Base-by-base conservation (phyloP, 1,139 yeast genomes). In the Taphrina populina region DNA sequence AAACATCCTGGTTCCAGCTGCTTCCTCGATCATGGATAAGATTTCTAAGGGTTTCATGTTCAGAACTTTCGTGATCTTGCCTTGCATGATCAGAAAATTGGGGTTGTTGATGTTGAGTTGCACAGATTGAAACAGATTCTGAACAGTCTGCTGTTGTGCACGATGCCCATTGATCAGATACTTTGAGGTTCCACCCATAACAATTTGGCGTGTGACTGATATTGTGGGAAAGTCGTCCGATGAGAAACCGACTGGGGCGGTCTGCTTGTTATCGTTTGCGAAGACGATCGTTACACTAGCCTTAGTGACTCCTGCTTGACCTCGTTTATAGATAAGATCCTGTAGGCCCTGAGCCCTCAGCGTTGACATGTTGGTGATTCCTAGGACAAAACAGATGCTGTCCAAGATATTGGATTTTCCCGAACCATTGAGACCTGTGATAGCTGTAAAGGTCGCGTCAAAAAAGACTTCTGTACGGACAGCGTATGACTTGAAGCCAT, bases 401-500 rank as follows among this genome's bases (percentile, higher is more conserved):
- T 94, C 98, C 47, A 92, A 74, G 59, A 92, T 88, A 69, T 92
- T 92, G 19, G 96, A 88, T 67, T 92, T 94, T 8, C 98, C 99
- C 0, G 96, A 88, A 10, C 99, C 99, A 69, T 94, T 94, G 58
- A 92, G 76, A 8, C 99, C 98, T 0, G 99, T 94, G 67, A 94
- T 92, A 64, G 98, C 96, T 71, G 94, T 94, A 71, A 94, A 94
- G 70, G 85, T 95, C 1, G 88, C 79, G 69, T 94, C 98, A 97
- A 98, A 94, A 29, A 83, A 87, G 26, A 94, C 87, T 36, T 90
- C 97, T 0, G 98, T 92, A 73, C 98, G 85, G 1, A 95, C 85
- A 20, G 97, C 96, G 65, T 94, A 94, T 26, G 96, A 88, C 72
- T 94, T 94, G 78, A 94, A 94, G 47, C 99, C 99, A 71, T 94